These are phyloP conservation scores for Pythium dissotocum DNA, from an alignment of 352 stramenopile genomes.

Conservation along the genomic window DNA sequence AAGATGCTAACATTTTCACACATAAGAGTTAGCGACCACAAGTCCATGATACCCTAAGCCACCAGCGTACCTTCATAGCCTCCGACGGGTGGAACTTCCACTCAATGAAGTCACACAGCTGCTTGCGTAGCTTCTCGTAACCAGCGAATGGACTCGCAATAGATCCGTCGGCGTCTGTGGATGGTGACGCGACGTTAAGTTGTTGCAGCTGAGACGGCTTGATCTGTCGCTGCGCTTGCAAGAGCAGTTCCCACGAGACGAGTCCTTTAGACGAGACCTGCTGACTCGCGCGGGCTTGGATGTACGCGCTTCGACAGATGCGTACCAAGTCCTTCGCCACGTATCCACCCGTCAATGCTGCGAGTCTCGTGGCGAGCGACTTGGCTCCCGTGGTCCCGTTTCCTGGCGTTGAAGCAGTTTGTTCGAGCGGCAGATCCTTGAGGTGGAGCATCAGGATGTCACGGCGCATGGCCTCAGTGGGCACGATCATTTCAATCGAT, in stretches of 20 bases:
- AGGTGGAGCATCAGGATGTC: conserved; percentile 55
- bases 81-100: conserved; percentile 65
- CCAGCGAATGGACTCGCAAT: conserved; percentile 51
- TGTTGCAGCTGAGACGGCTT: conserved; percentile 75
- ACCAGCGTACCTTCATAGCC: conserved; percentile 54
- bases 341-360: conserved; percentile 66
- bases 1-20: conserved; percentile 40
- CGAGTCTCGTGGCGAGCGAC: conserved; percentile 38
- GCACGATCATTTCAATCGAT: conserved; percentile 59
- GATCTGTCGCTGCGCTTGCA: conserved; percentile 53
- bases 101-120: conserved; percentile 67
- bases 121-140: conserved; percentile 54
- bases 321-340: conserved; percentile 75
- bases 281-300: conserved; percentile 31
- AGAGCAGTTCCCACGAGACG: conserved; percentile 43
- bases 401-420: neutral
- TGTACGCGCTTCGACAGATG: conserved; percentile 63
- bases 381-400: neutral
- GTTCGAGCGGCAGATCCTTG: conserved; percentile 29
- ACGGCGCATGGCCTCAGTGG: conserved; percentile 52
- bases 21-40: neutral
- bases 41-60: neutral
- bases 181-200: conserved; percentile 71
- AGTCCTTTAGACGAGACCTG: neutral
- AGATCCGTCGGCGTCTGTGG: conserved; percentile 5